These are phyloP conservation scores for Alectoria sarmentosa DNA, from an alignment of 495 filamentous ascomycete species.

Conservation along the genomic window DNA sequence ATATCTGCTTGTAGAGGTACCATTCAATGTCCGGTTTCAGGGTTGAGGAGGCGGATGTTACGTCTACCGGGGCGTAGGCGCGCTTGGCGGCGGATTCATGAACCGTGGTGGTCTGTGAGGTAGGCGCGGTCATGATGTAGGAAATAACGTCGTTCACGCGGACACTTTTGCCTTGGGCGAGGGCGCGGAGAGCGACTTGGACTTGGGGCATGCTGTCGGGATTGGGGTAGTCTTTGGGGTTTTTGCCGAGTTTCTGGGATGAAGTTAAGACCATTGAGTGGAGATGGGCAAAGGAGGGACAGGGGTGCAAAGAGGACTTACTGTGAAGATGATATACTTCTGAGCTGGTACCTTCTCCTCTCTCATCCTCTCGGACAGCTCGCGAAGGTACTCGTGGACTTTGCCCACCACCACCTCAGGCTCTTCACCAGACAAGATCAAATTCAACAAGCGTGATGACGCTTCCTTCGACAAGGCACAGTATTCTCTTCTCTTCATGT, in stretches of 20 bases:
- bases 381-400: slow-evolving; percentile 85
- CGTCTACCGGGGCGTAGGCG: slow-evolving; percentile 79
- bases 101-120: slow-evolving; percentile 51
- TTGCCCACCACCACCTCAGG: slow-evolving; percentile 80
- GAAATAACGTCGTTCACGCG: slow-evolving; percentile 92
- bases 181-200: slow-evolving; percentile 83
- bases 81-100: slow-evolving; percentile 70
- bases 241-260: slow-evolving; percentile 76
- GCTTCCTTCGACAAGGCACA: slow-evolving; percentile 91
- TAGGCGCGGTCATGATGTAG: slow-evolving; percentile 82
- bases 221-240: slow-evolving; percentile 88
- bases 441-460: slow-evolving; percentile 71
- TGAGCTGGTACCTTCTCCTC: slow-evolving; percentile 60
- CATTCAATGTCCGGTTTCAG: slow-evolving; percentile 87
- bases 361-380: slow-evolving; percentile 76
- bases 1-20: slow-evolving; percentile 97
- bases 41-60: slow-evolving; percentile 63
- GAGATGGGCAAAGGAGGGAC: background rate
- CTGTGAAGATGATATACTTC: slow-evolving; percentile 94
- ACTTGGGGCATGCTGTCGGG: slow-evolving; percentile 93
- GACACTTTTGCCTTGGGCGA: slow-evolving; percentile 78
- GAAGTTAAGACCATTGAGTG: background rate
- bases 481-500: slow-evolving; percentile 96
- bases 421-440: slow-evolving; percentile 90
- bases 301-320: slow-evolving; percentile 28